Base-by-base conservation (phyloP, 2,329 filamentous ascomycete genomes). In the Hypoxylon sp. region DNA sequence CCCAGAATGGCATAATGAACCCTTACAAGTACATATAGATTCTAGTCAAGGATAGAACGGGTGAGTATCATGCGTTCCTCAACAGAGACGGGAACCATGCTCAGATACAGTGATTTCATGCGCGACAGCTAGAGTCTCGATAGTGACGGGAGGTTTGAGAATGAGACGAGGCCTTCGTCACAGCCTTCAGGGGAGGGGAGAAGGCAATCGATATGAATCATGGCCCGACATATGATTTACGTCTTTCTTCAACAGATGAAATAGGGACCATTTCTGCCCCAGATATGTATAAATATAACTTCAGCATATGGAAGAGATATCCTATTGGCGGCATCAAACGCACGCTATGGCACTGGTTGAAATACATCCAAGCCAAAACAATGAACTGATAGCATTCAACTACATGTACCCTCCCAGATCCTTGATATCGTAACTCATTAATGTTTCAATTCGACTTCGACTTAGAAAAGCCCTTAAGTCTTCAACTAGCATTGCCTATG, bases 1-100 rank as follows among this genome's bases (percentile, higher is more conserved):
- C 58, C 22, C 76, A 97, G 94, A 97, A 97, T 74, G 95, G 94
- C 53, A 98, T 98, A 81, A 97, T 98, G 94, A 98, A 98, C 82
- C 95, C 95, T 0, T 98, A 98, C 85, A 98, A 98, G 83, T 98
- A 98, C 80, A 92, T 98, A 73, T 91, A 82, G 57, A 56, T 17
- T 48, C 27, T 22, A 10, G 40, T 20, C 30, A 31, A 44, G 7
- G 30, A 7, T 13, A 14, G 6, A n/a, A 13, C 6, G 22, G 14
- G 6, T 14, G 13, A 50, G 14, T 2, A 11, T 4, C 3, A 30
- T 53, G 6, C 5, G 13, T n/a, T 48, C 6, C 13, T 55, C 56
- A 10, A 50, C 31, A 42, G 22, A 30, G 17, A 31, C 25, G 8
- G 13, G 53, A 56, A 17, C n/a, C 11, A 56, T 8, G 6, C 14